Evolutionary conservation across 2,329 filamentous ascomycete genomes (phyloP).

Genomic region (Fusarium circinatum): DNA sequence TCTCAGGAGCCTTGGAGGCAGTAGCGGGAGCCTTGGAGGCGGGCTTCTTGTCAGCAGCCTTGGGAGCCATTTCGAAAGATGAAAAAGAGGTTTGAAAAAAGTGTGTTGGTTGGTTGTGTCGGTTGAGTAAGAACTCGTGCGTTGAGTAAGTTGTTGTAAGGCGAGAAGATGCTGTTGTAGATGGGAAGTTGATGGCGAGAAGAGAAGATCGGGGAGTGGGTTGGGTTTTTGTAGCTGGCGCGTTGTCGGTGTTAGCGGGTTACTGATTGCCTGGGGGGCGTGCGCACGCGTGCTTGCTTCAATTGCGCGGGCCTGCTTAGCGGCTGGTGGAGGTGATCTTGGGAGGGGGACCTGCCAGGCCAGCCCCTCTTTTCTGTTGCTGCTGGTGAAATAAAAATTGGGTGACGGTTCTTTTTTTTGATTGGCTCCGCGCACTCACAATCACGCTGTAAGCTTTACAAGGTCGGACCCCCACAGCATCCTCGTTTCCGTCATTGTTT

Average conservation of each 20-base stretch:
- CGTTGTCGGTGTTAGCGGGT: conserved; percentile 59
- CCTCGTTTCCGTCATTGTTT: conserved; percentile 24
- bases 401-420: conserved; percentile 36
- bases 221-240: conserved; percentile 71
- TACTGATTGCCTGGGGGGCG: conserved; percentile 64
- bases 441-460: conserved; percentile 12
- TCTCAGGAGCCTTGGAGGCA: conserved; percentile 79
- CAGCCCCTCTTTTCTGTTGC: conserved; percentile 33
- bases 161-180: conserved; percentile 50
- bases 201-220: conserved; percentile 61
- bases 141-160: conserved; percentile 33
- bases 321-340: conserved; percentile 35
- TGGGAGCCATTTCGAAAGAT: conserved; percentile 82
- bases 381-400: conserved; percentile 32
- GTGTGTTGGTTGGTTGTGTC: conserved; percentile 8
- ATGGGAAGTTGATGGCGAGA: conserved; percentile 58
- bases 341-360: conserved; percentile 26
- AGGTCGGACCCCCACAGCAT: conserved; percentile 10
- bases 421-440: conserved; percentile 20
- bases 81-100: conserved; percentile 10
- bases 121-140: conserved; percentile 28
- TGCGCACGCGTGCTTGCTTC: conserved; percentile 38
- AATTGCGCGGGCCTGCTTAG: conserved; percentile 1
- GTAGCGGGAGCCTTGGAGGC: conserved; percentile 93
- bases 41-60: conserved; percentile 98